These are phyloP conservation scores for Elaeis guineensis DNA, from an alignment of 176 grass and related monocot genomes.

Conservation along the genomic window DNA sequence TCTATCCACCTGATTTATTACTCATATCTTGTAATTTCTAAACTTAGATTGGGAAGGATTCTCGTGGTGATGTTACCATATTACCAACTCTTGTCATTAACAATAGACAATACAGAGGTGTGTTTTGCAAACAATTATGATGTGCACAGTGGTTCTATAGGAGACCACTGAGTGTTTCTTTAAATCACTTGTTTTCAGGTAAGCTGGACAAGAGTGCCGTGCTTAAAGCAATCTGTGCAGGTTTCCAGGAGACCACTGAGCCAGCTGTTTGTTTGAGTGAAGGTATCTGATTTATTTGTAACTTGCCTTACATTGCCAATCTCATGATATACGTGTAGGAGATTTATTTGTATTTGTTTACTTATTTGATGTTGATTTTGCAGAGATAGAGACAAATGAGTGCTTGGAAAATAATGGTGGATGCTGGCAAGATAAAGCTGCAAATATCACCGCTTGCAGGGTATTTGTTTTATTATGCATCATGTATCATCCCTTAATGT, in stretches of 20 bases:
- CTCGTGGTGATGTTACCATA: conserved; percentile 89
- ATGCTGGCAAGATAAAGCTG: conserved; percentile 82
- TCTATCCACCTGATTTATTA: neutral
- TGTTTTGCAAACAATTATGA: conserved; percentile 2
- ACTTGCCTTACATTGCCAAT: neutral
- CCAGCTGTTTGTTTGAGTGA: conserved; percentile 79
- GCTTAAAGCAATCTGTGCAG: conserved; percentile 87
- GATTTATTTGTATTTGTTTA: neutral
- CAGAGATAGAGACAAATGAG: conserved; percentile 97
- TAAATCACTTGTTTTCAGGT: conserved; percentile 30
- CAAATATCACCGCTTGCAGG: conserved; percentile 96
- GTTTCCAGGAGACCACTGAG: conserved; percentile 74
- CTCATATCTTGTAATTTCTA: neutral
- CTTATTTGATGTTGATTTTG: conserved; percentile 5
- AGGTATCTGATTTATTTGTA: conserved; percentile 26
- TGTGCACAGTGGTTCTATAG: neutral
- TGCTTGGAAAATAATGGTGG: conserved; percentile 94
- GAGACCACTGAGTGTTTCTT: conserved; percentile 5
- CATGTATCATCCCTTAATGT: too few species aligned
- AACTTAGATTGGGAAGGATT: conserved; percentile 70
- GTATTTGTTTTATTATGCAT: conserved; percentile 27
- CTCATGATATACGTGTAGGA: too few species aligned
- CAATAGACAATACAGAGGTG: conserved; percentile 95
- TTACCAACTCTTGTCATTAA: conserved; percentile 93
- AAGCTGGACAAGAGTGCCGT: conserved; percentile 85